phyloP scores from a whole-genome alignment of 177 flowering plant species.

The Vitis hybrid region DNA sequence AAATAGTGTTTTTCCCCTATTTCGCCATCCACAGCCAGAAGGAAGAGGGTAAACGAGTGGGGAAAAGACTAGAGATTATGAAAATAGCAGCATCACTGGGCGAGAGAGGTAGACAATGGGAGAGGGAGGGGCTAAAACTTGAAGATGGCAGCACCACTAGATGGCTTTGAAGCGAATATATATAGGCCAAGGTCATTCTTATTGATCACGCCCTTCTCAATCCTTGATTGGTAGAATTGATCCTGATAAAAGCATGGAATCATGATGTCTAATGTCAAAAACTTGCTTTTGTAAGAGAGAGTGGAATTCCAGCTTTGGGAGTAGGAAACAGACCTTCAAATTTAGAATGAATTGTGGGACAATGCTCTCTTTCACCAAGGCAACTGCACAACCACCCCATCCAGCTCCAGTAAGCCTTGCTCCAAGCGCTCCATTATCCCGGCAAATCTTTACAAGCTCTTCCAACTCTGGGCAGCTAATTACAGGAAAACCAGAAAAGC shows the following conservation, averaged over 20 bases:
- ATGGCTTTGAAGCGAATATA: slow-evolving; percentile 91
- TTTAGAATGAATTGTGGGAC: slow-evolving; percentile 74
- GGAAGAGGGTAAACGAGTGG: too few species aligned
- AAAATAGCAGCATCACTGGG: too few species aligned
- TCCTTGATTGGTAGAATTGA: slow-evolving; percentile 64
- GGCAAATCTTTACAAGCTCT: slow-evolving; percentile 82
- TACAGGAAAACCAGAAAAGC: neutral
- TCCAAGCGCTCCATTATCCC: slow-evolving; percentile 80
- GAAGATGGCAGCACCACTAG: slow-evolving; percentile 90
- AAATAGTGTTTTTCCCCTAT: too few species aligned
- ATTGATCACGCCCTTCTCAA: slow-evolving; percentile 60
- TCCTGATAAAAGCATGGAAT: slow-evolving; percentile 42
- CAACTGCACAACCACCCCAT: slow-evolving; percentile 98
- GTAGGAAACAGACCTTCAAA: slow-evolving; percentile 52
- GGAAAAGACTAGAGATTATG: too few species aligned
- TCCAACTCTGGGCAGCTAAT: slow-evolving; percentile 92
- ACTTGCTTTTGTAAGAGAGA: neutral
- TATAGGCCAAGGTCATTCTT: slow-evolving; percentile 71
- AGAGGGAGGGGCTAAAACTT: slow-evolving; percentile 41
- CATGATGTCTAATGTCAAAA: too few species aligned
- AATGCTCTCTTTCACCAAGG: slow-evolving; percentile 69
- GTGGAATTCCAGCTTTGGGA: too few species aligned
- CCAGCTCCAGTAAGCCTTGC: slow-evolving; percentile 99
- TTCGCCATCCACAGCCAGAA: too few species aligned
- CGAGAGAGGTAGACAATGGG: too few species aligned